Base-by-base conservation (phyloP, 148 eudicot species). In the Euryodendron excelsum region DNA sequence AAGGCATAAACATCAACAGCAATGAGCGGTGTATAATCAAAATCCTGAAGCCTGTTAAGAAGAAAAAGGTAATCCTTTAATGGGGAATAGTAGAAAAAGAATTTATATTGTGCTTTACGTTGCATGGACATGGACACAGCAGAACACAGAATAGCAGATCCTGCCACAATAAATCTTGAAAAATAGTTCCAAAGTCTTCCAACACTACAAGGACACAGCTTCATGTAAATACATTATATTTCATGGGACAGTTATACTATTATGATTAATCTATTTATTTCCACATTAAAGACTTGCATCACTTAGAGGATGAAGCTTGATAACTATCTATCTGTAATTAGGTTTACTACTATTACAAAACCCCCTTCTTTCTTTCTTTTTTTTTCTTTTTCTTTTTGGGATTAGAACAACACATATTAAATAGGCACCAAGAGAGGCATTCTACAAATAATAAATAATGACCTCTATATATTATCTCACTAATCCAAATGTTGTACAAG, bases 41-140 rank as follows among this genome's bases (percentile, higher is more conserved):
- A 88, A 95, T 95, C 76, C 88, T 95, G 79, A 95, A 94, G 82
- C 98, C 98, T 48, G 98, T 95, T 68, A 95, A 95, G 87, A 93
- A 92, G 90, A 94, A 92, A 74, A 95, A 95, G 96, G 98, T 95
- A 74, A 78, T 64, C 15, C 21, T n/a, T 72, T 36, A 27, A 11
- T 39, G 9, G 74, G 37, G 17, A 30, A 11, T 47, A n/a, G 3
- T 39, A 15, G 31, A 71, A 33, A 34, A 70, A 47, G 5, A 70
- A 27, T 27, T 50, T 28, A 25, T 30, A 30, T 70, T 76, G 59
- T 30, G 21, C 1, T 77, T 48, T 36, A n/a, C 37, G 48, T 47
- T 66, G 21, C 27, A 14, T 77, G n/a, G 20, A 37, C 36, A 48
- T 52, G 53, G 48, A 75, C 20, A 33, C 30, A 61, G 65, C 28